These are phyloP conservation scores for Protomyces arabidopsidicola DNA, from an alignment of 1,139 yeast genomes.

Conservation along the genomic window DNA sequence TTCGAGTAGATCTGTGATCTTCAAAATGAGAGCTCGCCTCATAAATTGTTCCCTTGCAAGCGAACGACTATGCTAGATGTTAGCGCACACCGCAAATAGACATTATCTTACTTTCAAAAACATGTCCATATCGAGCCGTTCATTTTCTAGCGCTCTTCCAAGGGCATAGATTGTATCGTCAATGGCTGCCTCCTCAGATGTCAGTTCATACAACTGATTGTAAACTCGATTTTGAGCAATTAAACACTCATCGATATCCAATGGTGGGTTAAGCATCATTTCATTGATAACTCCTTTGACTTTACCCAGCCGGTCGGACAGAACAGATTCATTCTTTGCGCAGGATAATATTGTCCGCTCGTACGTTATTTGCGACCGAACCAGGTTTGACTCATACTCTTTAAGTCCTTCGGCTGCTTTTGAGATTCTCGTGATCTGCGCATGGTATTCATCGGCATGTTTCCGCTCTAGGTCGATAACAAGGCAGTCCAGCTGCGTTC, in stretches of 20 bases:
- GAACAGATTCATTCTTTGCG: not conserved
- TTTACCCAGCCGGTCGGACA: not conserved
- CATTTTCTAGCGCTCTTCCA: conserved; percentile 53
- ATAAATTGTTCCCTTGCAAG: conserved; percentile 73
- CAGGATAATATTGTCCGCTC: not conserved
- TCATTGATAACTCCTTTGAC: conserved; percentile 1
- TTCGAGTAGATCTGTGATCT: conserved; percentile 36
- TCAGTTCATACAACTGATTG: conserved; percentile 52
- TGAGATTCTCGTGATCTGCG: not conserved
- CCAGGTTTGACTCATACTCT: too few relatives aligned
- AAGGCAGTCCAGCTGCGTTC: too few relatives aligned
- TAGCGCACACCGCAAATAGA: not conserved
- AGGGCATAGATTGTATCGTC: conserved; percentile 63
- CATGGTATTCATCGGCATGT: not conserved
- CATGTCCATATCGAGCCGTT: conserved; percentile 47
- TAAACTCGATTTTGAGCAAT: conserved; percentile 16
- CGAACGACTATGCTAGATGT: conserved; percentile 48
- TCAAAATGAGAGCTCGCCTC: conserved; percentile 44
- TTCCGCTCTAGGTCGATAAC: too few relatives aligned
- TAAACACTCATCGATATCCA: conserved; percentile 9
- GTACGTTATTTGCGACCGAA: not conserved
- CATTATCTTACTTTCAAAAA: conserved; percentile 44
- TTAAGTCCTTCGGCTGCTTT: too few relatives aligned
- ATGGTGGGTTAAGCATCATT: not conserved
- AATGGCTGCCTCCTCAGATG: conserved; percentile 63